A percentile compares a stretch with the other conserved stretches of the same genome.
Conservation (phyloP, 495 filamentous ascomycete species). For the Penicillium taxi region DNA sequence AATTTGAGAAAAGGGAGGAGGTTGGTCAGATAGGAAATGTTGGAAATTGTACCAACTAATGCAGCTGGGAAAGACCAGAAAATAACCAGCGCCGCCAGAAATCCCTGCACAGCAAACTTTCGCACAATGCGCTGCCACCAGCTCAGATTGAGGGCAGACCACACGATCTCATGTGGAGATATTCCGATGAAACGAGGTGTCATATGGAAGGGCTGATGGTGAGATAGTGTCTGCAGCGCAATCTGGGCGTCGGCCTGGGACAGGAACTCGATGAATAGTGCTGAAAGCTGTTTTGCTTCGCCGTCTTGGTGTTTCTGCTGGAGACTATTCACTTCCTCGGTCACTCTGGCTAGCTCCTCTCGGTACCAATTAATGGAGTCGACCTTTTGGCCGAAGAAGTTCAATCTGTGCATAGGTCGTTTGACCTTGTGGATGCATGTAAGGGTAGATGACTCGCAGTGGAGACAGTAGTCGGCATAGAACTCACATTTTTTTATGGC, state of each 20-base stretch:
- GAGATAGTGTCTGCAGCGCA: slow-evolving; percentile 70
- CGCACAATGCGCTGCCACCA: slow-evolving; percentile 78
- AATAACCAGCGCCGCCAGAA: slow-evolving; percentile 68
- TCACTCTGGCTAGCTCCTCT: slow-evolving; percentile 56
- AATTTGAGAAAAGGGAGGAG: slow-evolving; percentile 57
- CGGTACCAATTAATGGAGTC: slow-evolving; percentile 88
- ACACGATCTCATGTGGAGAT: slow-evolving; percentile 70
- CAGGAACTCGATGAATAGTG: slow-evolving; percentile 83
- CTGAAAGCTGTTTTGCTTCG: slow-evolving; percentile 45
- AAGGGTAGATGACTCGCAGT: slow-evolving; percentile 39
- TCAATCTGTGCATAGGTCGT: slow-evolving; percentile 47
- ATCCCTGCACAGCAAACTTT: slow-evolving; percentile 54
- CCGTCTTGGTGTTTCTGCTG: slow-evolving; percentile 49
- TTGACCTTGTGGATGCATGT: slow-evolving; percentile 41
- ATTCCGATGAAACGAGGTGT: slow-evolving; percentile 73
- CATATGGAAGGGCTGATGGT: slow-evolving; percentile 83
- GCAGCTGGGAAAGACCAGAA: slow-evolving; percentile 90
- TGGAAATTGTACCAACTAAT: slow-evolving; percentile 72
- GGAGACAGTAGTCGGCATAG: slow-evolving; percentile 20
- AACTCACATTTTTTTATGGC: slow-evolving; percentile 24
- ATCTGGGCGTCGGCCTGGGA: slow-evolving; percentile 71
- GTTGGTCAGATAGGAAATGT: slow-evolving; percentile 59
- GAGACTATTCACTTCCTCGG: slow-evolving; percentile 57
- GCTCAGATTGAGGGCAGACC: slow-evolving; percentile 68
- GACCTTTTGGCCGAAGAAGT: slow-evolving; percentile 56